Evolutionary conservation across 805 yeast species (phyloP).

Genomic region (Candida methanosorbosa): DNA sequence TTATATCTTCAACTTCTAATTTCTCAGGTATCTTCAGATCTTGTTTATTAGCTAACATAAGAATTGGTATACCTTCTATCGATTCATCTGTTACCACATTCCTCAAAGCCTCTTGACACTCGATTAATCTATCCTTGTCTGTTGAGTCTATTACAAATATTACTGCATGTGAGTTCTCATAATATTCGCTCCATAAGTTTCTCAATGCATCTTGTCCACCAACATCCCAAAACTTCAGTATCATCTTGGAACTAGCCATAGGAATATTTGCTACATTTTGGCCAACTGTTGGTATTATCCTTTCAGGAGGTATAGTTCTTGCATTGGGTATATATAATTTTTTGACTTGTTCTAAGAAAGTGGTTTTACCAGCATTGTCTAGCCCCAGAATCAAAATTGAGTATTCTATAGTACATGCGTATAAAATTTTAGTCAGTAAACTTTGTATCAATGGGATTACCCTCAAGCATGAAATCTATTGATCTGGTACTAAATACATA

Average conservation of each 20-base stretch:
- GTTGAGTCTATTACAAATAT: slow-evolving; percentile 90
- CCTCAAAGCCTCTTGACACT: slow-evolving; percentile 61
- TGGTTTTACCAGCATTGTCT: slow-evolving; percentile 95
- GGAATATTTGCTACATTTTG: slow-evolving; percentile 63
- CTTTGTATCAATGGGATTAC: slow-evolving; percentile 10
- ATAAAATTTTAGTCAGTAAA: slow-evolving; percentile 5
- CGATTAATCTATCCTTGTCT: slow-evolving; percentile 73
- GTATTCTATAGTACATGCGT: slow-evolving; percentile 40
- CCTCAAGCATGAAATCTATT: not conserved
- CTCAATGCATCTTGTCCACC: slow-evolving; percentile 92
- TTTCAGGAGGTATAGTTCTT: slow-evolving; percentile 39
- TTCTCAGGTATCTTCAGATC: slow-evolving; percentile 52
- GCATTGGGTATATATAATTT: slow-evolving; percentile 38
- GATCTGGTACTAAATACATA: slow-evolving; percentile 18
- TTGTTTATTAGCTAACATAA: slow-evolving; percentile 95
- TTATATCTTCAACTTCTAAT: slow-evolving; percentile 69
- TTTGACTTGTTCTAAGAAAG: slow-evolving; percentile 61
- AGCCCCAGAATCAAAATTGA: slow-evolving; percentile 78
- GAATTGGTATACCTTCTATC: slow-evolving; percentile 73
- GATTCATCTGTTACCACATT: slow-evolving; percentile 52
- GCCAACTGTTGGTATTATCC: slow-evolving; percentile 90
- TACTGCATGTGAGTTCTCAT: slow-evolving; percentile 79
- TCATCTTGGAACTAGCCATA: slow-evolving; percentile 26
- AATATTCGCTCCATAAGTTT: slow-evolving; percentile 82
- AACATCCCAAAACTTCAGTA: slow-evolving; percentile 87